These are phyloP conservation scores for Selaginella moellendorffii DNA, from an alignment of 75 land plant genomes.

Conservation along the genomic window DNA sequence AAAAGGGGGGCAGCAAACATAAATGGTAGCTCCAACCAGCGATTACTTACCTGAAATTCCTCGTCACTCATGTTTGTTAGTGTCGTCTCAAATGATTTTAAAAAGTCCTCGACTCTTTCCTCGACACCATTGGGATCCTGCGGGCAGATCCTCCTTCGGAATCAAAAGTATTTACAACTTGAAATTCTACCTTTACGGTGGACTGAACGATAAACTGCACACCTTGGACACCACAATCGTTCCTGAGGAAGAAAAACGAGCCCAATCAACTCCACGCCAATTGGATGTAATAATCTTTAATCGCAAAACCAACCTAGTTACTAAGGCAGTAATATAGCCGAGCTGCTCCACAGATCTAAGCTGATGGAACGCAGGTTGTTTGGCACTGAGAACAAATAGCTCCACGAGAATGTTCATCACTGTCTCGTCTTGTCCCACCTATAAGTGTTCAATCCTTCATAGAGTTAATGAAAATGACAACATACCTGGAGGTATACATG, in stretches of 20 bases:
- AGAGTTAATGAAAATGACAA: not conserved
- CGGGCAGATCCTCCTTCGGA: not conserved
- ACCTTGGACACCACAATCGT: slow-evolving; percentile 83
- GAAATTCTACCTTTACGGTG: slow-evolving; percentile 57
- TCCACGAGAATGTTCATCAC: slow-evolving; percentile 68
- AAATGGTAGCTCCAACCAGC: not conserved
- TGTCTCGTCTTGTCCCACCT: slow-evolving; percentile 80
- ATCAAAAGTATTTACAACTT: not conserved
- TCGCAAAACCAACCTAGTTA: no score
- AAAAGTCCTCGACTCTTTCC: slow-evolving; percentile 66
- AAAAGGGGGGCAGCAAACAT: not conserved
- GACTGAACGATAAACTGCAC: slow-evolving; percentile 81
- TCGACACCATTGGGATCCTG: slow-evolving; percentile 76
- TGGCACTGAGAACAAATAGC: slow-evolving; percentile 72
- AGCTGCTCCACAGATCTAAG: slow-evolving; percentile 97
- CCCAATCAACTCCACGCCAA: no score
- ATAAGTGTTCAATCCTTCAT: not conserved
- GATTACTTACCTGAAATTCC: slow-evolving; percentile 47
- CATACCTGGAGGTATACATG: slow-evolving; percentile 75
- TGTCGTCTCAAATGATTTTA: slow-evolving; percentile 45
- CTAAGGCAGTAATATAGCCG: slow-evolving; percentile 69
- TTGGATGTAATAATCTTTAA: no score
- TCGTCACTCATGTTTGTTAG: slow-evolving; percentile 53
- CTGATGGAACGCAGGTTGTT: slow-evolving; percentile 82
- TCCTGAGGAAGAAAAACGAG: slow-evolving; percentile 25